These are phyloP conservation scores for Drosera spatulata DNA, from an alignment of 179 eudicot species.

Conservation along the genomic window DNA sequence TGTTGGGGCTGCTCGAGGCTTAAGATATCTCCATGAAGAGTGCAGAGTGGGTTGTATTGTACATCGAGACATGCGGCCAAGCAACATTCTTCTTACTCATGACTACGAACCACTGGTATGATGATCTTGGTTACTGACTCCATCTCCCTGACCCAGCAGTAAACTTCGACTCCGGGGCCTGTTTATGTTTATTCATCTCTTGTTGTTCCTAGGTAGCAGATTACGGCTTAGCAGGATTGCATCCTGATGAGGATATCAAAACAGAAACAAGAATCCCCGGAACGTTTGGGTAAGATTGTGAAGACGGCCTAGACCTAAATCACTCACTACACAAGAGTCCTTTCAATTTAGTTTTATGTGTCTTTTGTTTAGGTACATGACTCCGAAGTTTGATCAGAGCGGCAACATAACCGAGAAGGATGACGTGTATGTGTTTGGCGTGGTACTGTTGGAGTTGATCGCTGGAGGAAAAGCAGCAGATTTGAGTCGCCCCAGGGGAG, in stretches of 20 bases:
- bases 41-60: slow-evolving; percentile 82
- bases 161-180: too few relatives aligned
- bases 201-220: slow-evolving; percentile 48
- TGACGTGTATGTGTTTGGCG: slow-evolving; percentile 79
- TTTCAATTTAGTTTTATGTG: neutral
- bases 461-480: slow-evolving; percentile 81
- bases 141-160: too few relatives aligned
- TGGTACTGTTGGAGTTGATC: slow-evolving; percentile 65
- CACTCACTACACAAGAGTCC: too few relatives aligned
- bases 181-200: too few relatives aligned
- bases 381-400: slow-evolving; percentile 86
- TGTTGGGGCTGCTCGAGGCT: slow-evolving; percentile 76
- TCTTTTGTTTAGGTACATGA: slow-evolving; percentile 40
- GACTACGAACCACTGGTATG: slow-evolving; percentile 78
- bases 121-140: too few relatives aligned
- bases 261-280: slow-evolving; percentile 75
- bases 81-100: slow-evolving; percentile 72
- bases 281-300: slow-evolving; percentile 56
- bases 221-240: slow-evolving; percentile 85
- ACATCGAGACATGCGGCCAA: slow-evolving; percentile 86
- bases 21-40: slow-evolving; percentile 87
- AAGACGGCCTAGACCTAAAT: neutral
- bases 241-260: slow-evolving; percentile 75
- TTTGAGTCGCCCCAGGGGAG: slow-evolving; percentile 68
- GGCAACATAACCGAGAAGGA: slow-evolving; percentile 83